Evolutionary conservation across 2,329 filamentous ascomycete species (phyloP).

Genomic region (Claviceps purpurea): DNA sequence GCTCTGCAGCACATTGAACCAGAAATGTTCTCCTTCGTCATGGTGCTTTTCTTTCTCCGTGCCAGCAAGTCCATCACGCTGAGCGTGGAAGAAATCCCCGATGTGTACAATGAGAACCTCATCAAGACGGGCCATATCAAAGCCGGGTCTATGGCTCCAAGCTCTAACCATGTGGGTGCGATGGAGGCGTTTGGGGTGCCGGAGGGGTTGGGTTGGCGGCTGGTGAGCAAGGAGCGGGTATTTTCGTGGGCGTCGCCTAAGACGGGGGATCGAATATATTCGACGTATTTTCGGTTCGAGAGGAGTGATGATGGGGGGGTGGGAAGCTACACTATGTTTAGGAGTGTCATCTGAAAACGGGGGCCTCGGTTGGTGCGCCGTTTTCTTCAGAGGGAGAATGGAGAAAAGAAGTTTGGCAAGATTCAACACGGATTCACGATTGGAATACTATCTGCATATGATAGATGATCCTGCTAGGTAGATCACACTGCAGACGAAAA

Average conservation of each 20-base stretch:
- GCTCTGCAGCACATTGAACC: neutral
- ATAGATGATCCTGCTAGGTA: too few relatives aligned
- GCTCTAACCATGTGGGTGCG: neutral
- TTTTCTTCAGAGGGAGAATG: too few relatives aligned
- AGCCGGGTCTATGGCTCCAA: too few relatives aligned
- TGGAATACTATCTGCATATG: too few relatives aligned
- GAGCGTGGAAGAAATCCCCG: neutral
- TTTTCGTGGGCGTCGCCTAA: neutral
- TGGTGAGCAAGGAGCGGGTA: neutral
- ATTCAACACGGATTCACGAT: too few relatives aligned
- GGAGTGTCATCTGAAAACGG: neutral
- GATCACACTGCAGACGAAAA: too few relatives aligned
- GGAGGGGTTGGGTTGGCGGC: neutral
- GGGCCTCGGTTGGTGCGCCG: too few relatives aligned
- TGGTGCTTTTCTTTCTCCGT: neutral
- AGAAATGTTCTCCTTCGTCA: neutral
- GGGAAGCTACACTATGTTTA: neutral
- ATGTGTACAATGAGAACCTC: neutral
- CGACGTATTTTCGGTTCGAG: neutral
- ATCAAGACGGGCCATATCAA: neutral
- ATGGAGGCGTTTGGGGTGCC: neutral
- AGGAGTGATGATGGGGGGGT: neutral
- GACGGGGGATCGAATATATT: neutral
- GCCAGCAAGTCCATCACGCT: slow-evolving; percentile 1
- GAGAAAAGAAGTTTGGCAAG: too few relatives aligned